Percentiles rank a stretch among this genome's conserved stretches.
phyloP scores from a whole-genome alignment of 2,329 filamentous ascomycete species.

The Microcyclosporella mali region DNA sequence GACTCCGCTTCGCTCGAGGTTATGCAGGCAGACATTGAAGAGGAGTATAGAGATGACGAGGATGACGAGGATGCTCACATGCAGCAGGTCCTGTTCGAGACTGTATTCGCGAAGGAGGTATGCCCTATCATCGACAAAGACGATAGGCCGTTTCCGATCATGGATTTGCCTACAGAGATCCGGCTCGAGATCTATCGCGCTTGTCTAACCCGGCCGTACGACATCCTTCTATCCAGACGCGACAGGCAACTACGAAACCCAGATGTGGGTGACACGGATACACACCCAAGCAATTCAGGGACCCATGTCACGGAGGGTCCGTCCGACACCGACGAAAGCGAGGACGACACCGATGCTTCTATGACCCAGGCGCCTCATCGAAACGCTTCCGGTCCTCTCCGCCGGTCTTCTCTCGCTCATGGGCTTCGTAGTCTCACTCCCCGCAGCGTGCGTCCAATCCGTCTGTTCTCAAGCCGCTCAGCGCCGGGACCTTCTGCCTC shows the following conservation, averaged over 20 bases:
- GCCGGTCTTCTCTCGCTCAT: not conserved
- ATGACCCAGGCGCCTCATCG: not conserved
- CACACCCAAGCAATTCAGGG: no score
- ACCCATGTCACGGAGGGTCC: not conserved
- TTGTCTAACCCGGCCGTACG: conserved; percentile 29
- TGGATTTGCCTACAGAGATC: conserved; percentile 43
- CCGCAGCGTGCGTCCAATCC: conserved; percentile 3
- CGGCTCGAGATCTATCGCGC: conserved; percentile 40
- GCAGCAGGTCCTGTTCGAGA: not conserved
- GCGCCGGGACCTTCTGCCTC: conserved; percentile 3
- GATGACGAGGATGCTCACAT: not conserved
- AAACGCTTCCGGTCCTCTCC: not conserved
- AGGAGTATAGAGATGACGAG: not conserved
- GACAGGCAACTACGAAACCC: conserved; percentile 10
- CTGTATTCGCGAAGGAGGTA: not conserved
- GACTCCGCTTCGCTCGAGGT: conserved; percentile 6
- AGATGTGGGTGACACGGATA: conserved; percentile 3
- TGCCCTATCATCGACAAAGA: conserved; percentile 22
- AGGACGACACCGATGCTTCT: not conserved
- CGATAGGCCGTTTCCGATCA: conserved; percentile 32
- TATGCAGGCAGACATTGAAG: conserved; percentile 2
- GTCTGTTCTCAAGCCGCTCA: conserved; percentile 2
- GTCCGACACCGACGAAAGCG: not conserved
- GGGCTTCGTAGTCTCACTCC: conserved; percentile 1
- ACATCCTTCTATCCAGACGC: conserved; percentile 27